Evolutionary conservation across 768 basidiomycete genomes (phyloP), one percentile per base, ranked within the genome.

Genomic region (Leccinum subgranulosum): DNA sequence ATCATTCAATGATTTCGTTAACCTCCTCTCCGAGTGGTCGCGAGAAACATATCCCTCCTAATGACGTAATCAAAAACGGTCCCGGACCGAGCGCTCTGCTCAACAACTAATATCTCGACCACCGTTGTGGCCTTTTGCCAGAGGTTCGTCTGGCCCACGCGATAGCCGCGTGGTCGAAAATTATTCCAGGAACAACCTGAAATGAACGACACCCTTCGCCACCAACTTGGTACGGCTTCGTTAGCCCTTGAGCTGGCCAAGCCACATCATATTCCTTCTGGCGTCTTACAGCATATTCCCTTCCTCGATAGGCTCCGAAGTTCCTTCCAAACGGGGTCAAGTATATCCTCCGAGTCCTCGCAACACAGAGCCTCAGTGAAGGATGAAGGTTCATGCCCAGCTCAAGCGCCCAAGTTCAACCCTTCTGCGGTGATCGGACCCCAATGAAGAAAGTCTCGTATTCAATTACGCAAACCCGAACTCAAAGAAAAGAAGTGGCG

Each of bases 381-480:
- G 49, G 49, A 19, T 50, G 21, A 50, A 50, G 29, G 29, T 50
- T 50, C 31, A 31, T 31, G 31, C 49, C 21, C n/a, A 50, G 29
- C 49, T 21, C 49, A 34, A 43, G 23, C 27, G 50, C 50, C 27
- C 17, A 8, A 48, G 5, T n/a, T 34, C 29, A 29, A 29, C 27
- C 49, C 27, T 31, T 17, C 1, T 49, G 53, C 63, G 63, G 31
- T 55, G 8, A 51, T 62, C 64, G 63, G 60, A 25, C 17, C 17
- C 19, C 54, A 39, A 64, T 43, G 34, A 52, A 54, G 65, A 21
- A 66, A 23, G 46, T 43, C 57, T 56, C 60, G 61, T 34, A 12
- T 4, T 25, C 21, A 12, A 10, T 33, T 51, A 51, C 33, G 50
- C 31, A 21, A 51, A 28, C 53, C 10, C 41, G 41, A 43, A 34